phyloP scores from a whole-genome alignment of 2,329 filamentous ascomycete genomes.

The Acephala macrosclerotiorum region DNA sequence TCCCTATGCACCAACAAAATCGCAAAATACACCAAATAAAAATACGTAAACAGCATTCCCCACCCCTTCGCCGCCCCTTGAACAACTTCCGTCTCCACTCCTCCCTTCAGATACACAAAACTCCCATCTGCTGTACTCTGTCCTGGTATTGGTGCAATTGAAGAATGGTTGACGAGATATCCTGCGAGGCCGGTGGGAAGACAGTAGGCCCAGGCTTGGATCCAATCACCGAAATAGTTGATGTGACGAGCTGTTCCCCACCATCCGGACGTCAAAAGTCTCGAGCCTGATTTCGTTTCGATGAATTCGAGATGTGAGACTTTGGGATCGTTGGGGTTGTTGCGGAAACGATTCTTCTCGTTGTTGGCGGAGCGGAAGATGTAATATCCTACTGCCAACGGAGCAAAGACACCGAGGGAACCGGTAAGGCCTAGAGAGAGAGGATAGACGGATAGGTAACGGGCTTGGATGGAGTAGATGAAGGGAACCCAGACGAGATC shows the following conservation, averaged over 20 bases:
- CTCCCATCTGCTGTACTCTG: conserved; percentile 56
- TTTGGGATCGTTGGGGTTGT: conserved; percentile 79
- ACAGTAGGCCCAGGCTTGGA: conserved; percentile 90
- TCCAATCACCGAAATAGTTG: conserved; percentile 96
- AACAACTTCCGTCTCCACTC: conserved; percentile 69
- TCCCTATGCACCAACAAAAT: conserved; percentile 87
- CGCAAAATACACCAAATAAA: conserved; percentile 93
- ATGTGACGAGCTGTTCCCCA: conserved; percentile 93
- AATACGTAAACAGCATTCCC: conserved; percentile 91
- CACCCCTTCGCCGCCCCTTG: conserved; percentile 79
- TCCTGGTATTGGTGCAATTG: conserved; percentile 58
- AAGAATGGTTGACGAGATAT: conserved; percentile 69
- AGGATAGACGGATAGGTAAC: conserved; percentile 85
- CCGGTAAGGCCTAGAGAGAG: conserved; percentile 76
- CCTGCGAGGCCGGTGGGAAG: conserved; percentile 87
- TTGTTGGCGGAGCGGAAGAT: conserved; percentile 95
- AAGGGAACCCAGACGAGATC: conserved; percentile 95
- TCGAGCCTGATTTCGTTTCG: conserved; percentile 81
- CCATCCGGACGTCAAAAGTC: conserved; percentile 86
- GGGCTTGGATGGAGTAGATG: conserved; percentile 82
- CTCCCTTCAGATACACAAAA: conserved; percentile 57
- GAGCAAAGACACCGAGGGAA: conserved; percentile 67
- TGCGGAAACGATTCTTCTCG: conserved; percentile 95
- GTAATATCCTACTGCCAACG: conserved; percentile 79
- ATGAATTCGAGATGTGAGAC: conserved; percentile 86